These are phyloP conservation scores for Trichosporon inkin DNA, from an alignment of 1,284 basidiomycete genomes.

Conservation along the genomic window DNA sequence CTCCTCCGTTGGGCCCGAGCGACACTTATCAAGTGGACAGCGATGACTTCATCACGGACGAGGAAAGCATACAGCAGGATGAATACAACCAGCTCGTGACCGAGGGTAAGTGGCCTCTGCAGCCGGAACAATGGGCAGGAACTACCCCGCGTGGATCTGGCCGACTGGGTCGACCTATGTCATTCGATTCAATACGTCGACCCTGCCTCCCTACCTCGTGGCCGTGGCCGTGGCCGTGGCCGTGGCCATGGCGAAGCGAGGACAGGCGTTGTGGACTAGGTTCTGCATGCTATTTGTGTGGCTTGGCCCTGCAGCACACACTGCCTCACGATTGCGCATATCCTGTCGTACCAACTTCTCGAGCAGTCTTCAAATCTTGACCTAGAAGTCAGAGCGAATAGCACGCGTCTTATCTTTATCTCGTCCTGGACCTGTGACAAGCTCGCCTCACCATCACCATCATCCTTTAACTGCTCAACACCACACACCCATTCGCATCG, in stretches of 20 bases:
- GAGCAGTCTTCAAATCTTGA: neutral
- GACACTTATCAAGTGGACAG: slow-evolving; percentile 45
- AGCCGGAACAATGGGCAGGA: neutral
- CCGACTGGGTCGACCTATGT: neutral
- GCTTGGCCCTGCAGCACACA: neutral
- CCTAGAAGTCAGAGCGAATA: neutral
- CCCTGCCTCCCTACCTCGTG: too few species aligned
- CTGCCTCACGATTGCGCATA: neutral
- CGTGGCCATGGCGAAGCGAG: neutral
- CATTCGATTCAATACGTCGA: neutral
- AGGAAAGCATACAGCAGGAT: slow-evolving; percentile 28
- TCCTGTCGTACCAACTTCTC: neutral
- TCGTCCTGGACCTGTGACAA: neutral
- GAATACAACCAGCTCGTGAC: slow-evolving; percentile 49
- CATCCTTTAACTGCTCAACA: neutral
- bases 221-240: neutral
- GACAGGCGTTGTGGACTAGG: neutral
- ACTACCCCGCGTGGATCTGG: neutral
- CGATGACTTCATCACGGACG: slow-evolving; percentile 39
- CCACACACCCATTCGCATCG: neutral
- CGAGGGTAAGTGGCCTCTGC: slow-evolving; percentile 51
- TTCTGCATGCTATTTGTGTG: neutral
- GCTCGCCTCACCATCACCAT: neutral
- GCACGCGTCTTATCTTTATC: neutral
- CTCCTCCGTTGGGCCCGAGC: slow-evolving; percentile 5